Conservation (phyloP, 768 basidiomycete genomes). For the Gelatoporia subvermispora region DNA sequence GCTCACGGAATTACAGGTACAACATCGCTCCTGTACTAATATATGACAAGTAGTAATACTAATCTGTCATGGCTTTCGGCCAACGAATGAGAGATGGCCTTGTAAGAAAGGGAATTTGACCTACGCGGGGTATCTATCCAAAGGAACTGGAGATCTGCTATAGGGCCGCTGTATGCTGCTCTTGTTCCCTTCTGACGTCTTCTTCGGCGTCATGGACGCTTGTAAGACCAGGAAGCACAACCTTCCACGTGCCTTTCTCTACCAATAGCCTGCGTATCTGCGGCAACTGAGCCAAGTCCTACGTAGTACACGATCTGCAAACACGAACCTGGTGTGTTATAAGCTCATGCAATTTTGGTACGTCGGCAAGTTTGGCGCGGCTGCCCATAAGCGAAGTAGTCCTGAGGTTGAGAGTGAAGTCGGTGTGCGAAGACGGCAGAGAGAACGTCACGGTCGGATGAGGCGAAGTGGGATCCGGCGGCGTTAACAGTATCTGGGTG, state of each 20-base stretch:
- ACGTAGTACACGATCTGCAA: slow-evolving; percentile 40
- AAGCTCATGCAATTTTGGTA: slow-evolving; percentile 95
- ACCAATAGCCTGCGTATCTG: slow-evolving; percentile 27
- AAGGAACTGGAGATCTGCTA: neutral
- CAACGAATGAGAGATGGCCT: too few species aligned
- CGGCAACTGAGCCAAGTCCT: neutral
- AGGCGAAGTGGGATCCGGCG: slow-evolving; percentile 50
- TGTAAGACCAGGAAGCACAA: slow-evolving; percentile 62
- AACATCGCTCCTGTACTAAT: neutral
- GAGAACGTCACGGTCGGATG: slow-evolving; percentile 63
- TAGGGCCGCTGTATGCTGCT: neutral
- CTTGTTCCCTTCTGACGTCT: slow-evolving; percentile 25
- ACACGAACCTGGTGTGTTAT: slow-evolving; percentile 81
- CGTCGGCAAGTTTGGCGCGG: slow-evolving; percentile 94
- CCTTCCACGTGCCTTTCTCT: slow-evolving; percentile 54
- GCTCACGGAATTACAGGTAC: too few species aligned
- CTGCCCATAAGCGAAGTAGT: slow-evolving; percentile 93
- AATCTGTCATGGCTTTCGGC: too few species aligned
- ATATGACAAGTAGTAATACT: neutral
- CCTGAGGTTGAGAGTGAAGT: slow-evolving; percentile 81
- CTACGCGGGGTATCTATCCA: too few species aligned
- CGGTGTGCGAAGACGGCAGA: slow-evolving; percentile 54
- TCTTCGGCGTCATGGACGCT: slow-evolving; percentile 28
- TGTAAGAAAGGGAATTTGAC: too few species aligned
- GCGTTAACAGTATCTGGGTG: slow-evolving; percentile 54